phyloP scores from a whole-genome alignment of 768 basidiomycete genomes.

The Lanmaoa pseudosensibilis region DNA sequence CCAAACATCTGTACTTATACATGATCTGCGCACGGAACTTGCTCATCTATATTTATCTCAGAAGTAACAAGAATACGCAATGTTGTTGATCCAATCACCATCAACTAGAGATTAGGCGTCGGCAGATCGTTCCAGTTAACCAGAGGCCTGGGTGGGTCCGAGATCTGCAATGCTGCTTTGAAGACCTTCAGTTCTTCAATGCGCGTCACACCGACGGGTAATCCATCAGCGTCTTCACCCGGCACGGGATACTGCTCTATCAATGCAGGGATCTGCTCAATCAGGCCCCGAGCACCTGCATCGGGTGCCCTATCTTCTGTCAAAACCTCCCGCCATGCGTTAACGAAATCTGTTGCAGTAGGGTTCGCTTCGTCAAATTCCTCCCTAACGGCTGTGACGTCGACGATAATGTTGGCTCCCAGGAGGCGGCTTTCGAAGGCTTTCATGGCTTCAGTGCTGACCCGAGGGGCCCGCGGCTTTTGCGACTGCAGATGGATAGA shows the following conservation, averaged over 20 bases:
- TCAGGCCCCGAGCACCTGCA: constrained; percentile 45
- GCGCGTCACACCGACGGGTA: constrained; percentile 51
- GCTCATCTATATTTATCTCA: neutral
- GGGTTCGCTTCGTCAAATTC: constrained; percentile 57
- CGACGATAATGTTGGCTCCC: constrained; percentile 47
- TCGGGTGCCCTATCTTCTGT: constrained; percentile 40
- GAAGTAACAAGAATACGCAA: neutral
- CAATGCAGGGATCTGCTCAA: constrained; percentile 57
- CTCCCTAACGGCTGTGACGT: constrained; percentile 51
- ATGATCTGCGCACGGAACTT: neutral
- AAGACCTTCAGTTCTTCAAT: constrained; percentile 68
- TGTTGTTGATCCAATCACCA: neutral
- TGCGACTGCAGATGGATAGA: constrained; percentile 81
- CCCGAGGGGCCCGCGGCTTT: constrained; percentile 55
- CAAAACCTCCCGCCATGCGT: constrained; percentile 56
- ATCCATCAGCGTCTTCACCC: constrained; percentile 48
- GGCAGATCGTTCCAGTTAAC: constrained; percentile 77
- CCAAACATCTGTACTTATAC: neutral
- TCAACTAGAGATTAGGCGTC: constrained; percentile 49
- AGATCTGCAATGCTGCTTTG: constrained; percentile 55
- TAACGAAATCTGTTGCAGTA: constrained; percentile 55
- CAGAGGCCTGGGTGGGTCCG: constrained; percentile 63
- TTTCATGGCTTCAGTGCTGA: constrained; percentile 62
- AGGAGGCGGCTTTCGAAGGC: constrained; percentile 59
- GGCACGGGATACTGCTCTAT: constrained; percentile 55